A percentile compares a stretch with the other conserved stretches of the same genome.
Conservation (phyloP, 805 yeast genomes). For the Cyberlindnera mississippiensis region DNA sequence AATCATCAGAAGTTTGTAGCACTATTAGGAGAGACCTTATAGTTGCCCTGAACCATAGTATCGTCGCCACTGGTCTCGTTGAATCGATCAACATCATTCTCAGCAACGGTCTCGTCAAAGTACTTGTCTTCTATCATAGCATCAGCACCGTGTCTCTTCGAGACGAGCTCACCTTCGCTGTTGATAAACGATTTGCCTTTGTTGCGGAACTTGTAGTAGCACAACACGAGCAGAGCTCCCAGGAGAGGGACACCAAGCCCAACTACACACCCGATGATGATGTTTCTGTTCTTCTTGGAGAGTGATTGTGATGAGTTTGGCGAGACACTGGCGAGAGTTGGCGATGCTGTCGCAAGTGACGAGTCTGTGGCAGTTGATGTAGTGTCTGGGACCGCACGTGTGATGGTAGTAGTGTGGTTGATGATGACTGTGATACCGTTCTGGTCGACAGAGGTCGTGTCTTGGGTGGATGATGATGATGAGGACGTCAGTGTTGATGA, state of each 20-base stretch:
- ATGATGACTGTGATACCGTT: slow-evolving; percentile 20
- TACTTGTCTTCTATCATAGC: slow-evolving; percentile 27
- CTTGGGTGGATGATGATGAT: slow-evolving; percentile 3
- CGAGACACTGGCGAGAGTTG: slow-evolving; percentile 13
- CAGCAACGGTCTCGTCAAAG: slow-evolving; percentile 27
- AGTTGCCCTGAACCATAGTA: slow-evolving; percentile 15
- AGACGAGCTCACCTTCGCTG: slow-evolving; percentile 27
- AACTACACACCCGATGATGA: slow-evolving; percentile 64
- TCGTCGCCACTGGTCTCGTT: slow-evolving; percentile 5
- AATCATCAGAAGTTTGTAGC: slow-evolving; percentile 12
- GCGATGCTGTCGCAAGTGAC: slow-evolving; percentile 22
- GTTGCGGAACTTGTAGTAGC: slow-evolving; percentile 11
- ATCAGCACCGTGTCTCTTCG: slow-evolving; percentile 17
- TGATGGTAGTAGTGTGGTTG: slow-evolving; percentile 19
- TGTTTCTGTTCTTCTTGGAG: slow-evolving; percentile 41
- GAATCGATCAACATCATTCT: slow-evolving; percentile 4
- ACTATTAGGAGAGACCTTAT: slow-evolving; percentile 9
- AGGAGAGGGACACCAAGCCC: slow-evolving; percentile 30
- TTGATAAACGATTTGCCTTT: slow-evolving; percentile 21
- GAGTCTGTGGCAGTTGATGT: slow-evolving; percentile 30
- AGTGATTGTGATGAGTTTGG: slow-evolving; percentile 33
- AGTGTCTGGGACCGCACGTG: slow-evolving; percentile 2
- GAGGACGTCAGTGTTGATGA: slow-evolving; percentile 10
- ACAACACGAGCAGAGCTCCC: slow-evolving; percentile 2
- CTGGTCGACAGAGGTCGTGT: slow-evolving; percentile 10